Evolutionary conservation across 352 stramenopile species (phyloP).

Genomic region (Phytophthora litchii): DNA sequence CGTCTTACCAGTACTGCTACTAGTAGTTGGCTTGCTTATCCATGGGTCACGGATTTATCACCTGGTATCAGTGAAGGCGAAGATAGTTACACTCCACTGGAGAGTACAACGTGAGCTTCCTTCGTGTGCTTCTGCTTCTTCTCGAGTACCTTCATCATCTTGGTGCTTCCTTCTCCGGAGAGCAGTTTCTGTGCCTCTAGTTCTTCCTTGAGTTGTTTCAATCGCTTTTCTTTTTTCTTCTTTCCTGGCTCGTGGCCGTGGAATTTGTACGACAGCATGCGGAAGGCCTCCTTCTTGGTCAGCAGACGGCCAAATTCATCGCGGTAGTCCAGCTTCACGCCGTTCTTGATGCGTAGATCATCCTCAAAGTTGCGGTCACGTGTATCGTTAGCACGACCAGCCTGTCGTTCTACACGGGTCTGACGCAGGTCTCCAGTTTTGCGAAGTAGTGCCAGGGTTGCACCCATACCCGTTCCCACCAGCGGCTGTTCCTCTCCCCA

Average conservation of each 20-base stretch:
- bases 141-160: conserved; percentile 87
- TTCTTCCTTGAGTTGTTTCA: conserved; percentile 88
- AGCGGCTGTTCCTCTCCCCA: conserved; percentile 89
- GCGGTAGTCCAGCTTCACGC: conserved; percentile 96
- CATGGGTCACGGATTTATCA: no score
- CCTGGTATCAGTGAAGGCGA: no score
- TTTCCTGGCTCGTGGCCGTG: conserved; percentile 97
- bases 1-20: no score
- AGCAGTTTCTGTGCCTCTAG: conserved; percentile 75
- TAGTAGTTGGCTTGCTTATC: no score
- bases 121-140: conserved; percentile 85
- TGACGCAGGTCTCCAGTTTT: conserved; percentile 93
- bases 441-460: conserved; percentile 92
- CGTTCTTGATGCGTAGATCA: conserved; percentile 84
- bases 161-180: conserved; percentile 75
- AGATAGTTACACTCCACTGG: conserved; percentile 54
- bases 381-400: conserved; percentile 94
- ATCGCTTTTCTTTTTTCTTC: conserved; percentile 97
- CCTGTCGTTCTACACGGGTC: conserved; percentile 89
- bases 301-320: conserved; percentile 96
- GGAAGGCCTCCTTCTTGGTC: conserved; percentile 98
- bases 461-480: conserved; percentile 87
- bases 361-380: conserved; percentile 93
- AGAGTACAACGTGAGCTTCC: conserved; percentile 86
- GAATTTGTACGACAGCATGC: conserved; percentile 98